Evolutionary conservation across 345 rosid genomes (phyloP), one percentile per base, ranked within the genome.

Genomic region (Citrus unshiu): DNA sequence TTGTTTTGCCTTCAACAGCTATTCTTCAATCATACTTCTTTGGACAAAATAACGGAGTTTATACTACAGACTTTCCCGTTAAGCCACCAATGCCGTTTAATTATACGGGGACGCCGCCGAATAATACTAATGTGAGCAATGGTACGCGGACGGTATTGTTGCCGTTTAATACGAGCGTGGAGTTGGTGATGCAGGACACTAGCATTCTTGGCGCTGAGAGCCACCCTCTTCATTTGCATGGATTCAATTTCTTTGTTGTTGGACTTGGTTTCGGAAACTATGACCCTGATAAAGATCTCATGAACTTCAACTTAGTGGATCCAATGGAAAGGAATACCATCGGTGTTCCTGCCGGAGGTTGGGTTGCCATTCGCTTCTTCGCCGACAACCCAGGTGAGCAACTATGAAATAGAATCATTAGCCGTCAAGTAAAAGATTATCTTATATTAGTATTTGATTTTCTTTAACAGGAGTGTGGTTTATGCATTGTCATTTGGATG

Each of bases 141-240:
- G 88, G 79, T 5, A 85, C 86, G 1, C 34, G 64, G 0, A 2
- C 75, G 10, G 78, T 80, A 40, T 82, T 85, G 60, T 73, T 85
- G 43, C 76, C 67, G 2, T 85, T 80, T 56, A 85, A 85, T 76
- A 78, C 84, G 3, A 85, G 84, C 60, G 88, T 85, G 16, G 88
- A 85, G 82, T 51, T 85, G 58, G 88, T 85, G 68, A 4, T 80
- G 80, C 88, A 85, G 77, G 86, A 12, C 61, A 85, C 88, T 3
- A 68, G 82, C 78, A 85, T 85, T 70, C 80, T 85, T 8, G 86
- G 77, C 16, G 81, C 77, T 22, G 88, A 85, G 80, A 80, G 84
- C 57, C 88, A 83, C 70, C 86, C 88, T 21, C 86, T 85, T 7
- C 88, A 85, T 68, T 51, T 85, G 21, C 88, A 85, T 62, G 88